These are phyloP conservation scores for Ophiocordyceps camponoti-saundersi DNA, from an alignment of 2,329 filamentous ascomycete genomes.

Conservation along the genomic window DNA sequence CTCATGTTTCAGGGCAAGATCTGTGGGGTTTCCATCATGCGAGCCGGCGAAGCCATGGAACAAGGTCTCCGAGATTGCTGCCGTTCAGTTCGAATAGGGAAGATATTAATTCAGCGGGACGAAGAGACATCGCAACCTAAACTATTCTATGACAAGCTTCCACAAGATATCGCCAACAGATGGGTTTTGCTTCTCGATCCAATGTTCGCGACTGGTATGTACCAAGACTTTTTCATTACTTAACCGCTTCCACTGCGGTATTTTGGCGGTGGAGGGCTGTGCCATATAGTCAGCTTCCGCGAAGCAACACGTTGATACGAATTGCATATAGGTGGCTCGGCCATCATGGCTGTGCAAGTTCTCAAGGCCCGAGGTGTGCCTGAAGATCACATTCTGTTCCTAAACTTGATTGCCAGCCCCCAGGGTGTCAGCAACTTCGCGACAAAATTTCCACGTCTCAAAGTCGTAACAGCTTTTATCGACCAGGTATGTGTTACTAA, in stretches of 20 bases:
- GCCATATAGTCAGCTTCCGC: too few species aligned
- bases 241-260: background rate
- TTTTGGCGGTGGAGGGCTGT: too few species aligned
- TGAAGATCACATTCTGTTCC: constrained; percentile 86
- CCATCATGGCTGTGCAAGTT: constrained; percentile 92
- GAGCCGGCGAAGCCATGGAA: constrained; percentile 96
- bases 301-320: constrained; percentile 2
- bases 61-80: constrained; percentile 93
- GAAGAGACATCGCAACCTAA: constrained; percentile 87
- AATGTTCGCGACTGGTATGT: constrained; percentile 92
- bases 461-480: constrained; percentile 90
- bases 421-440: constrained; percentile 84
- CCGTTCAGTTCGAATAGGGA: constrained; percentile 92
- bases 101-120: constrained; percentile 94
- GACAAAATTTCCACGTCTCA: constrained; percentile 70
- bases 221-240: background rate
- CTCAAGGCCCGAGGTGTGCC: constrained; percentile 80
- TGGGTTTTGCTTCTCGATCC: constrained; percentile 92
- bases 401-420: constrained; percentile 95
- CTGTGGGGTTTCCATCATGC: constrained; percentile 96
- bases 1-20: constrained; percentile 97
- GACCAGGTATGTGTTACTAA: constrained; percentile 41
- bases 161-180: constrained; percentile 76
- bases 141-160: constrained; percentile 95
- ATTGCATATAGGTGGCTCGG: constrained; percentile 58